Base-by-base conservation (phyloP, 2,329 filamentous ascomycete species). In the Colletotrichum destructivum region DNA sequence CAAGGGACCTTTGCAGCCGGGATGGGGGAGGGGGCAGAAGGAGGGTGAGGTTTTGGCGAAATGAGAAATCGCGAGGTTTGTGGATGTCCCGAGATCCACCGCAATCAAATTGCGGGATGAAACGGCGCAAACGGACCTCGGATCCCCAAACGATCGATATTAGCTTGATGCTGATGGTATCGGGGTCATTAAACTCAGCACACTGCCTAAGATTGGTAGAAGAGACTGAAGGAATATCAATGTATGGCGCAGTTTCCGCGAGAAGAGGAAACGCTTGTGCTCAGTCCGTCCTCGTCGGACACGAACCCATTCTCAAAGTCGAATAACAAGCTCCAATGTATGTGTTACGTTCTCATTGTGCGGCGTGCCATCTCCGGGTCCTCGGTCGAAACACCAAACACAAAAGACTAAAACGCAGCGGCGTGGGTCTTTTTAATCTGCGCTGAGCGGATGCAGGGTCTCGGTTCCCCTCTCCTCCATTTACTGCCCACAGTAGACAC, bases 141-240 rank as follows among this genome's bases (percentile, higher is more conserved):
- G 31, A 51, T 13, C 57, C 44, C 40, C n/a, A 40, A 9, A 40
- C 35, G 40, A 51, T 2, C 9, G 15, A 38, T 26, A 9, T 42
- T 31, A n/a, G 38, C 15, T 31, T 51, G 40, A 40, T 21, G 56
- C 35, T 44, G 42, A 49, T 52, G 42, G 42, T 56, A 51, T 51
- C 56, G 54, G 38, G 40, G 60, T 67, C 55, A 70, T 70, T 56
- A 67, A 62, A 55, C 55, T 18, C 44, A 49, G 56, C 47, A 69
- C 54, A 57, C 35, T 35, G 61, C 42, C 16, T 46, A 38, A 57
- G 16, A 57, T 38, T 59, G 21, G n/a, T 35, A 38, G 35, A 31
- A 15, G 35, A 35, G 5, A n/a, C 21, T 46, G 18, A 16, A 62
- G 59, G 59, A n/a, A 38, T 51, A 55, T 23, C 21, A 31, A 23